Evolutionary conservation across 768 basidiomycete species (phyloP).

Genomic region (Boletus fagicola): DNA sequence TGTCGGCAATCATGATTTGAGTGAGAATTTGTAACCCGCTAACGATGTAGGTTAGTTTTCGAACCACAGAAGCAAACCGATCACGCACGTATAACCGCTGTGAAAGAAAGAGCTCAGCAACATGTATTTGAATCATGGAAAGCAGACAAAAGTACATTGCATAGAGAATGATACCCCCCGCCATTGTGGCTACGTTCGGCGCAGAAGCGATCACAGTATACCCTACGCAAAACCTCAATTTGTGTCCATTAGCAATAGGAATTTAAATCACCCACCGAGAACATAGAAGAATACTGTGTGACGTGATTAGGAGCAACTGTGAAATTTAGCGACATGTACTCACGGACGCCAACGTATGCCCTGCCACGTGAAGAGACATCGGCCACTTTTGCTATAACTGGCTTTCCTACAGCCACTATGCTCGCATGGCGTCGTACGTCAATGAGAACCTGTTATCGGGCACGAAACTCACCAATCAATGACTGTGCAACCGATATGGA

Average conservation of each 20-base stretch:
- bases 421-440: not conserved
- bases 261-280: constrained; percentile 41
- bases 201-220: constrained; percentile 56
- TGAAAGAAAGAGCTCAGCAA: constrained; percentile 22
- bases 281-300: constrained; percentile 55
- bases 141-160: constrained; percentile 41
- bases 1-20: constrained; percentile 62
- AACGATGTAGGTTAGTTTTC: not conserved
- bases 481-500: constrained; percentile 54
- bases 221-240: constrained; percentile 26
- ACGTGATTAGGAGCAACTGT: not conserved
- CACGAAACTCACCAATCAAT: constrained; percentile 47
- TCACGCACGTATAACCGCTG: constrained; percentile 59
- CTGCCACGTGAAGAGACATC: constrained; percentile 68
- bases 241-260: not conserved
- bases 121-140: constrained; percentile 5
- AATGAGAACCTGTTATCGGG: constrained; percentile 10
- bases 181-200: constrained; percentile 42
- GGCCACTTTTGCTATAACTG: constrained; percentile 70
- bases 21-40: constrained; percentile 63
- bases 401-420: constrained; percentile 54
- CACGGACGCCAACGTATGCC: constrained; percentile 57
- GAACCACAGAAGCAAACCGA: not conserved
- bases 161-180: constrained; percentile 57
- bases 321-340: constrained; percentile 27